Base-by-base conservation (phyloP, 2,329 filamentous ascomycete genomes). In the Beauveria sp. region DNA sequence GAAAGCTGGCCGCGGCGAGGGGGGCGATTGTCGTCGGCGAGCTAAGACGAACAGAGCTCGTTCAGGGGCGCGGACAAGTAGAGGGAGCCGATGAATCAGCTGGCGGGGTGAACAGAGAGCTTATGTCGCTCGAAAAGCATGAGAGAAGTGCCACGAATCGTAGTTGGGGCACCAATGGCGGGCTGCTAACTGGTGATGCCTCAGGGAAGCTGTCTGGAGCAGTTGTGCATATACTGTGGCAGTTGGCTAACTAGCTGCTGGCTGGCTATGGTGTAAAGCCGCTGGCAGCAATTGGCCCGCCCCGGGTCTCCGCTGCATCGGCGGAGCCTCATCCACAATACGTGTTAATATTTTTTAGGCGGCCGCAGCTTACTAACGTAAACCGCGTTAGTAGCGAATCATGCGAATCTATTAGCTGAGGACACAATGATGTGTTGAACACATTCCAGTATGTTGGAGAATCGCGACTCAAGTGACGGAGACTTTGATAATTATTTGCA, bases 131-230 rank as follows among this genome's bases (percentile, higher is more conserved):
- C 26, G 24, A 38, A 12, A 34, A 53, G 40, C 49, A 53, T 60
- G 26, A 26, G 57, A 60, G 58, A 55, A 31, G 50, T 45, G 59
- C 50, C 42, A 28, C 43, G 40, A 54, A 54, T 54, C 26, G 42
- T 48, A 49, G 50, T 54, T 49, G 31, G 50, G 34, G 42, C 59
- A 61, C 51, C 50, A 61, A 61, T 54, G 51, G 43, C 49, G 50
- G 50, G 50, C 42, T 53, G 59, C 20, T 48, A 51, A 54, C 59
- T 54, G 59, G 59, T 24, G 59, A 61, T 54, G 50, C 50, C 42
- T 46, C 42, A 6, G 59, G 18, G 28, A 49, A 54, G 50, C 50
- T 61, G 40, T 61, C 26, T 7, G 48, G 28, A 22, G 42, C 28
- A 40, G 24, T 38, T 46, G 49, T 45, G 43, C 26, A 59, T 59